Base-by-base conservation (phyloP, 2,329 filamentous ascomycete genomes). In the Thielaviopsis punctulata region DNA sequence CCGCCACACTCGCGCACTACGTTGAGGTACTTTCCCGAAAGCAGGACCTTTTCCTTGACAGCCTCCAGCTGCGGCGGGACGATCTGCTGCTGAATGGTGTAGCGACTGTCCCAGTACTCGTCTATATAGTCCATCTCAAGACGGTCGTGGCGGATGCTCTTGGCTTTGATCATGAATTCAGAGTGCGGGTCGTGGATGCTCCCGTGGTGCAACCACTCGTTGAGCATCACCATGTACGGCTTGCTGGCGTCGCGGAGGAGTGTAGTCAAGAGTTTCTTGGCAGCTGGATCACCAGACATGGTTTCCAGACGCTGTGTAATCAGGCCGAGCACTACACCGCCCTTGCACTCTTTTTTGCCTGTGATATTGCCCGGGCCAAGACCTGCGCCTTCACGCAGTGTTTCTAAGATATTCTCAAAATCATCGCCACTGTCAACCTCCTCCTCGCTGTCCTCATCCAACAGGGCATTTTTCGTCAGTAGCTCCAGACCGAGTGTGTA, bases 61-160 rank as follows among this genome's bases (percentile, higher is more conserved):
- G 77, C 80, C 62, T 92, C 84, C 4, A 98, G 76, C 63, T 98
- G 92, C 8, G 90, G 89, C 2, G 92, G 92, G 1, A 96, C 82
- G 55, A 95, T 85, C 48, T 86, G 80, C 56, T 95, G 87, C 55
- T 92, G 82, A 57, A 98, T 84, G 4, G 92, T 96, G 63, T 98
- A 98, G 57, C 92, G 77, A 62, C 94, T 87, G 64, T 98, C 92
- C 92, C 92, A 98, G 65, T 98, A 98, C 62, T 98, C 92, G 64
- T 98, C 92, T 0, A 90, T 98, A 62, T 96, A 98, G 64, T 98
- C 92, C 62, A 95, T 83, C 62, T 96, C 88, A 2, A 98, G 70
- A 55, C 86, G 77, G 64, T 96, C 92, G 41, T 92, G 79, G 54
- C 84, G 83, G 60, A 98, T 95, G 61, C 89, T 95, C 60, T 95